phyloP scores from a whole-genome alignment of 2,329 filamentous ascomycete genomes.

The Alternaria burnsii region DNA sequence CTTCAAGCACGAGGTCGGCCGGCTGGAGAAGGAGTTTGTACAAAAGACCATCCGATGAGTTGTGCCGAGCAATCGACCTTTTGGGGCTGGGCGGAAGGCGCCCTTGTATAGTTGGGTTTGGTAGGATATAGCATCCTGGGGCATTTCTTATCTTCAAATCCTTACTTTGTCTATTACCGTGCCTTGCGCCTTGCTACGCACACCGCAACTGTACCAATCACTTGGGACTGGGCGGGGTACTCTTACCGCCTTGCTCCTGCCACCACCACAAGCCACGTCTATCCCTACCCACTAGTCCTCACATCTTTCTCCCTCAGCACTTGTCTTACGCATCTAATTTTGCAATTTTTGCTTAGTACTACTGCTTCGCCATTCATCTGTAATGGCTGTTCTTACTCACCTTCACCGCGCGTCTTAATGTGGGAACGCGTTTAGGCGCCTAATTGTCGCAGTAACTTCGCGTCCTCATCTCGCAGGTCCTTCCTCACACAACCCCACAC shows the following conservation, averaged over 20 bases:
- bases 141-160: neutral
- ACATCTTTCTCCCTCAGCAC: neutral
- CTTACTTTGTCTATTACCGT: neutral
- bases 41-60: slow-evolving; percentile 72
- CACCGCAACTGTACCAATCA: neutral
- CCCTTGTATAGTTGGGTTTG: slow-evolving; percentile 37
- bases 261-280: neutral
- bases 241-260: neutral
- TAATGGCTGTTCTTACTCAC: neutral
- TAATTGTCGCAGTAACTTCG: neutral
- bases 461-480: too few species aligned
- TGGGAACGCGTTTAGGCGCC: neutral
- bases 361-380: neutral
- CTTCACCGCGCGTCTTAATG: neutral
- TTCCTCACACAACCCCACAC: neutral
- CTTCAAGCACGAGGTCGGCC: slow-evolving; percentile 89
- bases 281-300: neutral
- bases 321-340: neutral
- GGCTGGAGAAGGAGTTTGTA: slow-evolving; percentile 86
- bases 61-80: neutral
- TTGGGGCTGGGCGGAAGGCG: neutral
- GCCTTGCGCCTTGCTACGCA: neutral
- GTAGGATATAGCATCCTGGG: slow-evolving; percentile 16
- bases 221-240: neutral
- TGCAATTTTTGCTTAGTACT: neutral